A percentile compares a stretch with the other conserved stretches of the same genome.
These are phyloP conservation scores for Ophiosphaerella narmari DNA, from an alignment of 2,329 filamentous ascomycete species.

Conservation along the genomic window DNA sequence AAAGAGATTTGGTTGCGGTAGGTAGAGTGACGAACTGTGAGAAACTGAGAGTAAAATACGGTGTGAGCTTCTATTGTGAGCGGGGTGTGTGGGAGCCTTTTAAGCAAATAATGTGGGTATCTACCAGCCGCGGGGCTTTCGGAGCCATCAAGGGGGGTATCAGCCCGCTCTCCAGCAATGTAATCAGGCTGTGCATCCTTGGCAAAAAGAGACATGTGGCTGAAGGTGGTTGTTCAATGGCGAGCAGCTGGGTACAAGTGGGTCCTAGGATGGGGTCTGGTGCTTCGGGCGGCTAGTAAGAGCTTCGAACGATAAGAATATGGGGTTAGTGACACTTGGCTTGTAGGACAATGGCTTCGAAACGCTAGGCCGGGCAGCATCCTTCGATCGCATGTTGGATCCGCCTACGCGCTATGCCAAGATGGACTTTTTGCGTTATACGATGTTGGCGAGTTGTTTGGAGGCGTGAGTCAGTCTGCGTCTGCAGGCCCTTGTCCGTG, in stretches of 20 bases:
- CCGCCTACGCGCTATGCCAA: too few species aligned
- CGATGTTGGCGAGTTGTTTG: neutral
- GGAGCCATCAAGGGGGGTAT: conserved; percentile 1
- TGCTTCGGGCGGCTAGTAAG: conserved; percentile 29
- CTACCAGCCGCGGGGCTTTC: conserved; percentile 14
- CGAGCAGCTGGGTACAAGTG: conserved; percentile 30
- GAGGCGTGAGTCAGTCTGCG: neutral
- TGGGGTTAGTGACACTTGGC: conserved; percentile 31
- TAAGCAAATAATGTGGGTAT: conserved; percentile 19
- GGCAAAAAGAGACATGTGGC: conserved; percentile 18
- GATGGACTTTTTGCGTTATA: neutral
- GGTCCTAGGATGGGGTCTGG: conserved; percentile 22
- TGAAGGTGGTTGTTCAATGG: conserved; percentile 13
- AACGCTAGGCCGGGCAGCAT: neutral
- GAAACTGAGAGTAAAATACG: conserved; percentile 8
- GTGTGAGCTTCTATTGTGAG: conserved; percentile 6
- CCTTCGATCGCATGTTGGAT: neutral
- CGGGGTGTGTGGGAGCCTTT: conserved; percentile 17
- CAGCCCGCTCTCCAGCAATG: conserved; percentile 11
- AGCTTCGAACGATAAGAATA: conserved; percentile 18
- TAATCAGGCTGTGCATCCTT: conserved; percentile 21
- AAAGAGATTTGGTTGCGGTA: neutral
- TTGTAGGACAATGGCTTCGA: conserved; percentile 18
- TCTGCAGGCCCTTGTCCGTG: neutral
- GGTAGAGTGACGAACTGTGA: neutral